A percentile compares a stretch with the other conserved stretches of the same genome.
phyloP scores from a whole-genome alignment of 805 yeast genomes.

The Tetrapisispora taiwanensis region DNA sequence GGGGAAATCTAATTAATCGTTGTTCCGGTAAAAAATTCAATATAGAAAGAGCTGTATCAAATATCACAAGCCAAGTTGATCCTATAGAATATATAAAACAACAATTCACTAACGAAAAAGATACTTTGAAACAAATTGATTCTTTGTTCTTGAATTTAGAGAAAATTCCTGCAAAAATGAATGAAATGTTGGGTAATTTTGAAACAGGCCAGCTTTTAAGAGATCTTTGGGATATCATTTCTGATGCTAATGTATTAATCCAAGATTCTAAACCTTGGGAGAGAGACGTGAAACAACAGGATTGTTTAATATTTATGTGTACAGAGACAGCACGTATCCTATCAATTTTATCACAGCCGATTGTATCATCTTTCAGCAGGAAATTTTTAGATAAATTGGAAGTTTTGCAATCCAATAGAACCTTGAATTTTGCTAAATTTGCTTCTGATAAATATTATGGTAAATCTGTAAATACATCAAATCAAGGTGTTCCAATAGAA shows the following conservation, averaged over 20 bases:
- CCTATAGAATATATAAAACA: not conserved
- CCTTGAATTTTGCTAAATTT: constrained; percentile 35
- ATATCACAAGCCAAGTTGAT: constrained; percentile 9
- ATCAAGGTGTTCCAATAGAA: constrained; percentile 38
- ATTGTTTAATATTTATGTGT: constrained; percentile 49
- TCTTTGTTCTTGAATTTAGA: constrained; percentile 30
- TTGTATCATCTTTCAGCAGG: constrained; percentile 57
- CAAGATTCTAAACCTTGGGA: constrained; percentile 75
- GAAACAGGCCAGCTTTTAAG: constrained; percentile 48
- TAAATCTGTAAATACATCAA: constrained; percentile 39
- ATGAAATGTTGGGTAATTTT: constrained; percentile 35
- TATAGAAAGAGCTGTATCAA: constrained; percentile 36
- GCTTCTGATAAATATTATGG: constrained; percentile 62
- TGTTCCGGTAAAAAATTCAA: constrained; percentile 62
- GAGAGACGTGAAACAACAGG: constrained; percentile 32
- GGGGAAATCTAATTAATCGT: constrained; percentile 69
- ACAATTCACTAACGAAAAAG: constrained; percentile 4
- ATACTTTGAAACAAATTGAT: constrained; percentile 13
- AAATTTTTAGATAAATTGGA: constrained; percentile 52
- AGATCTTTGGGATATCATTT: constrained; percentile 49
- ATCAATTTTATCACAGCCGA: constrained; percentile 58
- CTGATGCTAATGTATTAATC: constrained; percentile 53
- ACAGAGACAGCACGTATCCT: constrained; percentile 62
- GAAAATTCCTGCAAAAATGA: constrained; percentile 32
- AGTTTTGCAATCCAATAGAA: constrained; percentile 38